Evolutionary conservation across 306 rosid genomes (phyloP).

Genomic region (Vigna reflexopilosa): DNA sequence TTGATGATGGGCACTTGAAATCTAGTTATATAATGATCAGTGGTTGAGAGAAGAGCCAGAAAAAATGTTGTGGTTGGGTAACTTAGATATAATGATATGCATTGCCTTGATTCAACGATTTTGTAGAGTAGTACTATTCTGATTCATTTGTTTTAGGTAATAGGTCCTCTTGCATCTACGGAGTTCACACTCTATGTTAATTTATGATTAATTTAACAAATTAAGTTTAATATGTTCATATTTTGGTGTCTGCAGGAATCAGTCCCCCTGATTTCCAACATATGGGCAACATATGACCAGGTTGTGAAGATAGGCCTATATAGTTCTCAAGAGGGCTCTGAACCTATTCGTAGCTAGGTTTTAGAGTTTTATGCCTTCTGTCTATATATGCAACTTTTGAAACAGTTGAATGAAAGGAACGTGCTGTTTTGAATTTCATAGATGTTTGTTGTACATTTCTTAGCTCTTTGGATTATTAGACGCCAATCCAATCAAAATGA

Average conservation of each 20-base stretch:
- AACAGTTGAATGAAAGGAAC: constrained; percentile 31
- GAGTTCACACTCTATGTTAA: constrained; percentile 22
- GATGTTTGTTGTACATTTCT: constrained; percentile 17
- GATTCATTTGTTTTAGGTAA: constrained; percentile 11
- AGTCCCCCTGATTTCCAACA: constrained; percentile 48
- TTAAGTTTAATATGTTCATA: constrained; percentile 26
- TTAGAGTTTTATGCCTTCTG: constrained; percentile 25
- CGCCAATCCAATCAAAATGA: constrained; percentile 29
- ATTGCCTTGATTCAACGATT: constrained; percentile 31
- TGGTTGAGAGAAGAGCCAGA: constrained; percentile 4
- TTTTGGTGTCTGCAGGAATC: constrained; percentile 62
- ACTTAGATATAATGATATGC: constrained; percentile 15
- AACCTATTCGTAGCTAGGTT: constrained; percentile 21
- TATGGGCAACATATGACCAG: constrained; percentile 44
- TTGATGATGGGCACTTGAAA: neutral
- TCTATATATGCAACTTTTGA: constrained; percentile 33
- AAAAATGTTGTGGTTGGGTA: constrained; percentile 16
- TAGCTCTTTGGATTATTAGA: constrained; percentile 4
- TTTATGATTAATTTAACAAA: constrained; percentile 27
- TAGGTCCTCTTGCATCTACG: constrained; percentile 14
- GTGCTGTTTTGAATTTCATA: constrained; percentile 35
- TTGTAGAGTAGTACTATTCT: constrained; percentile 18
- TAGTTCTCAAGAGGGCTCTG: constrained; percentile 15
- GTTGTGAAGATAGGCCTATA: constrained; percentile 36
- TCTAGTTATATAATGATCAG: constrained; percentile 22